Evolutionary conservation across 2,329 filamentous ascomycete species (phyloP).

Genomic region (Colletotrichum sp.): DNA sequence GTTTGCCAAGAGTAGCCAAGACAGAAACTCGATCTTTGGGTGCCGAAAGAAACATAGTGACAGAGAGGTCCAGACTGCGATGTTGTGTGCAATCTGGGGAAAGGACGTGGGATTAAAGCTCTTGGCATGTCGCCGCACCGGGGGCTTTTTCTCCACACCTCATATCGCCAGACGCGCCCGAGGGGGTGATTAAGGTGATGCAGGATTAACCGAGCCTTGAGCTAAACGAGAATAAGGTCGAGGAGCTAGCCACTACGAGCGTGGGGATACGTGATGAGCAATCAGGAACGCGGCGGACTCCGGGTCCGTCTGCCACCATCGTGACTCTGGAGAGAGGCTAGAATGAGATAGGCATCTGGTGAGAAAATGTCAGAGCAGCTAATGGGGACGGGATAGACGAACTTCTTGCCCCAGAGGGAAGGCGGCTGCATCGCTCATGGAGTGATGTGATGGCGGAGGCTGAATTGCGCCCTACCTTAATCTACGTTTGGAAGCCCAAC

Average conservation of each 20-base stretch:
- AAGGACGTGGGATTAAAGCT: slow-evolving; percentile 12
- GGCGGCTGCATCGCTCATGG: background rate
- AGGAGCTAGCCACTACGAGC: background rate
- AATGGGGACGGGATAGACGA: background rate
- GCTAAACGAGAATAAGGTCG: background rate
- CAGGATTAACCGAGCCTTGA: background rate
- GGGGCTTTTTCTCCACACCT: background rate
- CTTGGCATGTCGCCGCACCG: slow-evolving; percentile 2
- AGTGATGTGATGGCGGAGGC: background rate
- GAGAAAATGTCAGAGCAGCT: background rate
- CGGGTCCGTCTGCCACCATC: background rate
- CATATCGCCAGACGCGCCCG: background rate
- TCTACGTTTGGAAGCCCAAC: background rate
- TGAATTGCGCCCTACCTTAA: background rate
- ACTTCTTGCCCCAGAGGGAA: background rate
- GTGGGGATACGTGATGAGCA: no score
- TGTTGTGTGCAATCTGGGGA: background rate
- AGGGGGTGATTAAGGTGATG: background rate
- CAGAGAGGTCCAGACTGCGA: background rate
- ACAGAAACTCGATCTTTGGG: background rate
- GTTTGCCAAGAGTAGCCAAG: background rate
- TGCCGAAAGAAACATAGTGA: background rate
- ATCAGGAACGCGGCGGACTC: background rate
- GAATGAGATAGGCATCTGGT: background rate
- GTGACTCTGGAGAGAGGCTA: background rate